Evolutionary conservation across 441 rosid species (phyloP).

Genomic region (Croton laevigatus): DNA sequence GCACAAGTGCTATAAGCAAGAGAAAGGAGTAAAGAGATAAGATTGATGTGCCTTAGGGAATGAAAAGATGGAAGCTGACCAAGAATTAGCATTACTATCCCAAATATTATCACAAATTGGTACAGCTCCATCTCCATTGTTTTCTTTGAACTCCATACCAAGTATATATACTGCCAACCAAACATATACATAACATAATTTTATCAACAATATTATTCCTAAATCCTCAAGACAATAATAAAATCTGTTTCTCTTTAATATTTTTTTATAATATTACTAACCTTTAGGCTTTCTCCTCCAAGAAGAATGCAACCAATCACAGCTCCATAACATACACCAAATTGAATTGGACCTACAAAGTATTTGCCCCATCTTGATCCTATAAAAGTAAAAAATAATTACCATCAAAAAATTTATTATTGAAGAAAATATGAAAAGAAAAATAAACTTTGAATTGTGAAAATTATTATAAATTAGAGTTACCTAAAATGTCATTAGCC

Average conservation of each 20-base stretch:
- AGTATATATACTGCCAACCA: conserved; percentile 32
- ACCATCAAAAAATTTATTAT: no score
- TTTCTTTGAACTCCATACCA: conserved; percentile 27
- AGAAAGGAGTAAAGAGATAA: conserved; percentile 33
- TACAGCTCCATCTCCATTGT: conserved; percentile 35
- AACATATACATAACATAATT: background rate
- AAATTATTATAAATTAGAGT: background rate
- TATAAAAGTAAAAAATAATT: background rate
- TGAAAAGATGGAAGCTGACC: conserved; percentile 46
- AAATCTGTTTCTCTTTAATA: no score
- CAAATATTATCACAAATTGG: conserved; percentile 36
- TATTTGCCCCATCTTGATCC: conserved; percentile 40
- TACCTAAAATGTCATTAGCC: conserved; percentile 37
- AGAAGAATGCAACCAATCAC: conserved; percentile 35
- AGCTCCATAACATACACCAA: conserved; percentile 36
- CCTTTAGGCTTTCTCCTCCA: conserved; percentile 43
- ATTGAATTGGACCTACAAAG: conserved; percentile 37
- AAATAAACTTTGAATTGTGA: no score
- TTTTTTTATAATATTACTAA: background rate
- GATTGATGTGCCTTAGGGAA: conserved; percentile 35
- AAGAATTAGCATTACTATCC: conserved; percentile 24
- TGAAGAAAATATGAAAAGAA: no score
- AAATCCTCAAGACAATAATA: no score
- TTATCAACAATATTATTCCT: no score
- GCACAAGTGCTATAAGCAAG: conserved; percentile 36